Percentiles rank a stretch among this genome's conserved stretches.
Evolutionary conservation across 108 stramenopile genomes (phyloP).

Genomic region (Nitzschia sp.): DNA sequence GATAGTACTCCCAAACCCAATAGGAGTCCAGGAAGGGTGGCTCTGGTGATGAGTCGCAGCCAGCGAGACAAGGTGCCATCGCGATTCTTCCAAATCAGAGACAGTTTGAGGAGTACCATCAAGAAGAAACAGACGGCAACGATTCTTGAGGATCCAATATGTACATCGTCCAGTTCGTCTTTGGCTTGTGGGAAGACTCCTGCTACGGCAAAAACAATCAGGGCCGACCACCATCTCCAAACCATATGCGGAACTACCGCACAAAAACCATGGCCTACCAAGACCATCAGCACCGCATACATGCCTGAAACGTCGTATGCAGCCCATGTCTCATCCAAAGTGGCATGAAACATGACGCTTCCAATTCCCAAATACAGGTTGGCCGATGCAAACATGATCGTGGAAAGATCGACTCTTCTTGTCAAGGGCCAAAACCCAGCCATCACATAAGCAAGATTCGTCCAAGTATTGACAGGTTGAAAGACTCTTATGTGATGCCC

Average conservation of each 20-base stretch:
- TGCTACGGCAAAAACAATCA: background rate
- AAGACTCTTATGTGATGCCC: background rate
- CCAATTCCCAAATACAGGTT: background rate
- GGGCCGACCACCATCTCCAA: constrained; percentile 1
- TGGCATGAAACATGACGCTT: background rate
- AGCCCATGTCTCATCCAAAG: background rate
- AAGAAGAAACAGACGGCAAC: no score
- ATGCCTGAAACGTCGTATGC: background rate
- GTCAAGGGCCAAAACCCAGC: background rate
- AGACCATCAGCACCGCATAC: background rate
- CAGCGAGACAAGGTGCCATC: no score
- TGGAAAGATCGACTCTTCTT: background rate
- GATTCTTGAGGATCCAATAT: no score
- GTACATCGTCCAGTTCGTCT: background rate
- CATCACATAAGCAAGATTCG: background rate
- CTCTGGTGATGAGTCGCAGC: no score
- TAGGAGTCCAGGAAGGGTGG: no score
- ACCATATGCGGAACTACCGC: background rate
- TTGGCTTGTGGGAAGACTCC: background rate
- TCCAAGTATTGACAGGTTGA: background rate
- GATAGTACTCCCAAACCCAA: background rate
- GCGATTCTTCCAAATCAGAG: no score
- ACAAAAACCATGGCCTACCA: background rate
- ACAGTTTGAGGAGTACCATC: no score
- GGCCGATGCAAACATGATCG: background rate